Evolutionary conservation across 1,284 basidiomycete species (phyloP).

Genomic region (Malassezia caprae): DNA sequence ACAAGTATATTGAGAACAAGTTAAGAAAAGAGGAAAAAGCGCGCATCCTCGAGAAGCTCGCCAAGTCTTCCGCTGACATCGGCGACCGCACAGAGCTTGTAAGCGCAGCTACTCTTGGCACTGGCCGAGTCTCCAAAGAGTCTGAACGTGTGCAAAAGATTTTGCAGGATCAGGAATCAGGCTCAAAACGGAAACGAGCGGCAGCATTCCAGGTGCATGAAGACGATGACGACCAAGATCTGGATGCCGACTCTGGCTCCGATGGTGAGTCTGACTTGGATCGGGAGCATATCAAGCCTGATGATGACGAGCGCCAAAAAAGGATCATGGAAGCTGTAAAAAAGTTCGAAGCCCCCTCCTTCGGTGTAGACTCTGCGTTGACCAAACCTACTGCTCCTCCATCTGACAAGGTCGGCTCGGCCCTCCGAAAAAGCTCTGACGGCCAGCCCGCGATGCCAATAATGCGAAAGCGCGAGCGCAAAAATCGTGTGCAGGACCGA

Average conservation of each 20-base stretch:
- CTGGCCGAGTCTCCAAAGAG: conserved; percentile 31
- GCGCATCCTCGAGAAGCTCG: conserved; percentile 40
- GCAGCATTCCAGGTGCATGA: conserved; percentile 29
- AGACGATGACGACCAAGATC: conserved; percentile 27
- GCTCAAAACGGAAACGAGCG: conserved; percentile 19
- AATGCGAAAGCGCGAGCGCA: conserved; percentile 28
- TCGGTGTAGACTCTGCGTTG: not conserved
- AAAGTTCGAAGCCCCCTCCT: conserved; percentile 1
- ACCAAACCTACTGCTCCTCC: not conserved
- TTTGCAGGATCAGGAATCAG: conserved; percentile 7
- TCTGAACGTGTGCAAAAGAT: conserved; percentile 31
- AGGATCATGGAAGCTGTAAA: conserved; percentile 11
- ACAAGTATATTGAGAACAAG: conserved; percentile 46
- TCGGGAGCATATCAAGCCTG: conserved; percentile 1
- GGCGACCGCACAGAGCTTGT: conserved; percentile 33
- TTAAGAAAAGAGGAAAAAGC: conserved; percentile 45
- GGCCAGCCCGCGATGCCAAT: conserved; percentile 27
- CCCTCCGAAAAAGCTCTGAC: conserved; percentile 33
- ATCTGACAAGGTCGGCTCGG: conserved; percentile 29
- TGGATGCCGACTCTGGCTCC: conserved; percentile 10
- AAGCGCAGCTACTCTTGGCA: conserved; percentile 41
- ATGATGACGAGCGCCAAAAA: conserved; percentile 3
- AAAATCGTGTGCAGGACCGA: conserved; percentile 6
- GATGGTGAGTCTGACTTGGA: conserved; percentile 20
- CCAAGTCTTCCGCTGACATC: conserved; percentile 35